Evolutionary conservation across 2,329 filamentous ascomycete genomes (phyloP).

Genomic region (Sclerotinia glacialis): DNA sequence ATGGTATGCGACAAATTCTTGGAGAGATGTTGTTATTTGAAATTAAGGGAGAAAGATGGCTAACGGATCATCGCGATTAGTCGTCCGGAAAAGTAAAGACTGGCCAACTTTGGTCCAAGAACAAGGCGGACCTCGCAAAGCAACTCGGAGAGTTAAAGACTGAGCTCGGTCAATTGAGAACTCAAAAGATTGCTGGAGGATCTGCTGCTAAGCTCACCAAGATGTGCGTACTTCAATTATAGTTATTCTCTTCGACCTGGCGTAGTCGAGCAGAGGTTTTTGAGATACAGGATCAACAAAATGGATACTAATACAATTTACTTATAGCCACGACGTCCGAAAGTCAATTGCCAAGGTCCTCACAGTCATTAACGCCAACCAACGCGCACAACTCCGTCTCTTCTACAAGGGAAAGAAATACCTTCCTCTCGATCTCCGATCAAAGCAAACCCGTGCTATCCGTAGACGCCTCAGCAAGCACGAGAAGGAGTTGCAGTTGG

Average conservation of each 20-base stretch:
- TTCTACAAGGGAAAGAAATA: constrained; percentile 99
- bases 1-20: constrained; percentile 20
- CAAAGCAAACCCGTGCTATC: constrained; percentile 98
- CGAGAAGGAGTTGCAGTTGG: constrained; percentile 78
- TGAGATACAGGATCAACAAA: background rate
- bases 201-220: constrained; percentile 94
- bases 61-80: constrained; percentile 45
- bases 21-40: background rate
- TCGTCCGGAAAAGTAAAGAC: constrained; percentile 80
- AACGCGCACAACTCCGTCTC: constrained; percentile 93
- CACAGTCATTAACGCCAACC: constrained; percentile 99
- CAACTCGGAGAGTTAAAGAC: constrained; percentile 93
- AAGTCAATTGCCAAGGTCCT: constrained; percentile 99
- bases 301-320: constrained; percentile 2
- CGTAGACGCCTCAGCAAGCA: constrained; percentile 90
- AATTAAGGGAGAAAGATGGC: constrained; percentile 22
- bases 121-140: constrained; percentile 96
- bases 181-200: constrained; percentile 94
- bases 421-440: constrained; percentile 93
- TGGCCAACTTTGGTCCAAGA: constrained; percentile 96
- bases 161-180: constrained; percentile 93
- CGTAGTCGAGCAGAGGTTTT: background rate
- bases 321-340: constrained; percentile 86
- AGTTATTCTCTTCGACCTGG: background rate
- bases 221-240: constrained; percentile 66